These are phyloP conservation scores for Phellopilus nigrolimitatus DNA, from an alignment of 1,284 basidiomycete species.

Conservation along the genomic window DNA sequence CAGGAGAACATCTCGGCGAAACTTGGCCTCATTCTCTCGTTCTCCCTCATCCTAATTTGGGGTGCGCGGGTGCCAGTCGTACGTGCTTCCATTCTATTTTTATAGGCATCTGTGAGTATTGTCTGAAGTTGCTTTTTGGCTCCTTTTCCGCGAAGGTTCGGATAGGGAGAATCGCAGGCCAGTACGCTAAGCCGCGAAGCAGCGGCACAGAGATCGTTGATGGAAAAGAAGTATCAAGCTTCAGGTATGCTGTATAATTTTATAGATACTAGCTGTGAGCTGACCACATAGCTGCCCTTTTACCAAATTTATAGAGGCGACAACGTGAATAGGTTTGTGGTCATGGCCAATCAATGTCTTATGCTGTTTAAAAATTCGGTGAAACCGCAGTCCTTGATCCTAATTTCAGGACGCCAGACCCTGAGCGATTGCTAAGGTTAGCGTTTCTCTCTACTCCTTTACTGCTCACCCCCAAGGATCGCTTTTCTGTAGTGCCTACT, in stretches of 20 bases:
- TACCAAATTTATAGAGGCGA: conserved; percentile 63
- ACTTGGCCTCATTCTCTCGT: conserved; percentile 90
- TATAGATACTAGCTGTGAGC: neutral
- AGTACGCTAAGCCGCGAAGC: conserved; percentile 95
- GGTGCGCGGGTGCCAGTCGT: conserved; percentile 89
- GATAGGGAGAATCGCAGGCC: conserved; percentile 89
- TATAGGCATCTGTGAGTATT: too few species aligned
- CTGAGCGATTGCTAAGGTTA: conserved; percentile 77
- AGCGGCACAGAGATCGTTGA: conserved; percentile 79
- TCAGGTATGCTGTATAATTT: conserved; percentile 56
- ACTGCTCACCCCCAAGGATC: neutral
- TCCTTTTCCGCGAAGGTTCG: conserved; percentile 49
- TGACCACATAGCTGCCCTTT: neutral
- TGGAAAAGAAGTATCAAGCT: conserved; percentile 69
- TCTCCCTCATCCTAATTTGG: conserved; percentile 94
- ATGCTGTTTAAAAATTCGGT: conserved; percentile 1
- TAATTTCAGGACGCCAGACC: conserved; percentile 81
- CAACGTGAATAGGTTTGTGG: conserved; percentile 85
- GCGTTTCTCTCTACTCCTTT: conserved; percentile 13
- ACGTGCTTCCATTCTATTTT: conserved; percentile 23
- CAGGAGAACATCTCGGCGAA: conserved; percentile 92
- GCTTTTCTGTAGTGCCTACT: conserved; percentile 70
- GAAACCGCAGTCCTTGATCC: conserved; percentile 51
- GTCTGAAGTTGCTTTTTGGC: too few species aligned
- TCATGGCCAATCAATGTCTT: conserved; percentile 15